These are phyloP conservation scores for Neonectria magnoliae DNA, from an alignment of 2,329 filamentous ascomycete species.

Conservation along the genomic window DNA sequence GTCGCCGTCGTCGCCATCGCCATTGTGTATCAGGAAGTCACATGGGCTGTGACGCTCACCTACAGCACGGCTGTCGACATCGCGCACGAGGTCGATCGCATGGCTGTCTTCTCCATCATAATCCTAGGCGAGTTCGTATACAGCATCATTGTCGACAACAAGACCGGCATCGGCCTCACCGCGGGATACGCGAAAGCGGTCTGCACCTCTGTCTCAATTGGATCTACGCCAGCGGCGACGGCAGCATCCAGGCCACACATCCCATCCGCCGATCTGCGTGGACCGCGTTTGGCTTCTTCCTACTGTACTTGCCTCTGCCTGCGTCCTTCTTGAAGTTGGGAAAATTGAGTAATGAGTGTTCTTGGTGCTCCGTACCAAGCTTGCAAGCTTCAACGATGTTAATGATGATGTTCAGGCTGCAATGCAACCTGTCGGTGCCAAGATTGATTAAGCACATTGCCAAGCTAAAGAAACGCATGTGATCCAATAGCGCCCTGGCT, in stretches of 20 bases:
- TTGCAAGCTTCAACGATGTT: not conserved
- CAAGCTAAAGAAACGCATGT: slow-evolving; percentile 8
- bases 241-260: slow-evolving; percentile 54
- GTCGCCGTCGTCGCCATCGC: slow-evolving; percentile 54
- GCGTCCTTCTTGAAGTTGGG: slow-evolving; percentile 50
- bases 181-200: slow-evolving; percentile 55
- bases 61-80: slow-evolving; percentile 61
- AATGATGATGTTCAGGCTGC: not conserved
- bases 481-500: slow-evolving; percentile 4
- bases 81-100: slow-evolving; percentile 59
- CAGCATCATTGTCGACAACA: slow-evolving; percentile 58
- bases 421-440: not conserved
- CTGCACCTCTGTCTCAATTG: slow-evolving; percentile 62
- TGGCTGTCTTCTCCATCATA: slow-evolving; percentile 62
- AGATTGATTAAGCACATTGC: slow-evolving; percentile 17
- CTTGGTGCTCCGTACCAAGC: not conserved
- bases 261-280: slow-evolving; percentile 56
- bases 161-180: slow-evolving; percentile 57
- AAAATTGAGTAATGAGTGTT: slow-evolving; percentile 3
- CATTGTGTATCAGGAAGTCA: slow-evolving; percentile 53
- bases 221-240: slow-evolving; percentile 60
- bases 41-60: slow-evolving; percentile 56
- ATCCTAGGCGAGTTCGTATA: slow-evolving; percentile 62
- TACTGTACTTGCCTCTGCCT: slow-evolving; percentile 56
- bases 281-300: slow-evolving; percentile 57